Percentiles rank a stretch among this genome's conserved stretches.
phyloP scores from a whole-genome alignment of 2,329 filamentous ascomycete genomes.

The Alternaria angustiovoidea region DNA sequence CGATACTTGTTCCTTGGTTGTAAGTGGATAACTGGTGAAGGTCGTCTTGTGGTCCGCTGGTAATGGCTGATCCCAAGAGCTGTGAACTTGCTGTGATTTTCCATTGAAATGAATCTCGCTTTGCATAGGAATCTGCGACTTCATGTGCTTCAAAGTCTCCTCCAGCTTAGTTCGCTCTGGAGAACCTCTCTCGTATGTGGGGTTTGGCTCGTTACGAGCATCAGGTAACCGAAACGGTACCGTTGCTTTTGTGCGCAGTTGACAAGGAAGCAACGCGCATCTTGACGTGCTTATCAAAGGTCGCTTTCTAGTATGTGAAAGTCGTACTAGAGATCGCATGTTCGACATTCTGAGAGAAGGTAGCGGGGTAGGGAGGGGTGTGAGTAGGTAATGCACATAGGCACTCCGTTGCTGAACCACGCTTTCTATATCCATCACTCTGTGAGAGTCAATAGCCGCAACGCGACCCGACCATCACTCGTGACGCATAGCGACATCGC shows the following conservation, averaged over 20 bases:
- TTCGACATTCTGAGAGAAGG: slow-evolving; percentile 15
- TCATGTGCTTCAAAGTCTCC: slow-evolving; percentile 33
- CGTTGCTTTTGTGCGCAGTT: slow-evolving; percentile 37
- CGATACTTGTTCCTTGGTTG: slow-evolving; percentile 75
- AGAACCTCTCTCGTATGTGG: slow-evolving; percentile 39
- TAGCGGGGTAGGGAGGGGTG: slow-evolving; percentile 10
- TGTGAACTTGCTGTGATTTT: slow-evolving; percentile 32
- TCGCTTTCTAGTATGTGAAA: slow-evolving; percentile 16
- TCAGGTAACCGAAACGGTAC: slow-evolving; percentile 40
- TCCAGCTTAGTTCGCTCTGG: slow-evolving; percentile 37
- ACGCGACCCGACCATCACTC: slow-evolving; percentile 2
- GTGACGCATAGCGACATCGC: not conserved
- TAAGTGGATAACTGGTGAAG: slow-evolving; percentile 83
- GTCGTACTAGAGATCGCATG: slow-evolving; percentile 22
- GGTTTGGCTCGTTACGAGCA: slow-evolving; percentile 42
- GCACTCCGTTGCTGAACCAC: not conserved
- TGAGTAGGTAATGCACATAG: not conserved
- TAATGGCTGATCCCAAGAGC: slow-evolving; percentile 38
- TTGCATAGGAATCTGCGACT: slow-evolving; percentile 36
- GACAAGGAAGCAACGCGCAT: slow-evolving; percentile 18
- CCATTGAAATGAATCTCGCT: slow-evolving; percentile 40
- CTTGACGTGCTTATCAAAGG: slow-evolving; percentile 20
- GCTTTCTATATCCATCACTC: slow-evolving; percentile 11
- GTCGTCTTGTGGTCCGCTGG: slow-evolving; percentile 67
- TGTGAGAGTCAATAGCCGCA: not conserved